These are phyloP conservation scores for Sporopachydermia cereana DNA, from an alignment of 1,139 yeast genomes.

Conservation along the genomic window DNA sequence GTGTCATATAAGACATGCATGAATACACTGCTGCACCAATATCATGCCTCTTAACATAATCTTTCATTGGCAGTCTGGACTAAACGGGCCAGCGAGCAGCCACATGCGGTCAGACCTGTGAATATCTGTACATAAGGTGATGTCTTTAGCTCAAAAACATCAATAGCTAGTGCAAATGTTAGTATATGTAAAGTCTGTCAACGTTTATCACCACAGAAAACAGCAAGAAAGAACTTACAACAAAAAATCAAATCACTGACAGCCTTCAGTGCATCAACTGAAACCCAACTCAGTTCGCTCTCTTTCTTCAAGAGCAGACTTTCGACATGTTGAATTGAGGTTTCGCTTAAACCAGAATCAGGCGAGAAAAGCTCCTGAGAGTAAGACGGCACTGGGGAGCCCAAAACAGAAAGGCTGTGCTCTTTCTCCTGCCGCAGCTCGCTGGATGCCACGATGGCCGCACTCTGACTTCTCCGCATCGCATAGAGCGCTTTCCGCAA, in stretches of 20 bases:
- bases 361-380: too few species aligned
- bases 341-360: constrained; percentile 1
- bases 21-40: constrained; percentile 5
- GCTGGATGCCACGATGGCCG: neutral
- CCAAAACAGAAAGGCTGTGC: too few species aligned
- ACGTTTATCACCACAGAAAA: neutral
- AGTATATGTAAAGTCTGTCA: neutral
- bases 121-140: constrained; percentile 16
- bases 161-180: constrained; percentile 12
- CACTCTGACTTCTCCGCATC: neutral
- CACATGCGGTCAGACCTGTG: constrained; percentile 19
- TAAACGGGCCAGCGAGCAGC: neutral
- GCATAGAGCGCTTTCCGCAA: constrained; percentile 1
- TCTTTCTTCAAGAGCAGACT: neutral
- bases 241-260: constrained; percentile 19
- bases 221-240: neutral
- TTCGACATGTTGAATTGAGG: constrained; percentile 1
- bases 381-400: too few species aligned
- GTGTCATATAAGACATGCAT: too few species aligned
- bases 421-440: constrained; percentile 9
- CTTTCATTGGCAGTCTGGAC: neutral
- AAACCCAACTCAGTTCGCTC: constrained; percentile 8
- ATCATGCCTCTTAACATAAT: too few species aligned
- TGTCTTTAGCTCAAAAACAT: constrained; percentile 16
- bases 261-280: constrained; percentile 15